phyloP scores from a whole-genome alignment of 208 protist species.

The Trypanosoma platydactyli region DNA sequence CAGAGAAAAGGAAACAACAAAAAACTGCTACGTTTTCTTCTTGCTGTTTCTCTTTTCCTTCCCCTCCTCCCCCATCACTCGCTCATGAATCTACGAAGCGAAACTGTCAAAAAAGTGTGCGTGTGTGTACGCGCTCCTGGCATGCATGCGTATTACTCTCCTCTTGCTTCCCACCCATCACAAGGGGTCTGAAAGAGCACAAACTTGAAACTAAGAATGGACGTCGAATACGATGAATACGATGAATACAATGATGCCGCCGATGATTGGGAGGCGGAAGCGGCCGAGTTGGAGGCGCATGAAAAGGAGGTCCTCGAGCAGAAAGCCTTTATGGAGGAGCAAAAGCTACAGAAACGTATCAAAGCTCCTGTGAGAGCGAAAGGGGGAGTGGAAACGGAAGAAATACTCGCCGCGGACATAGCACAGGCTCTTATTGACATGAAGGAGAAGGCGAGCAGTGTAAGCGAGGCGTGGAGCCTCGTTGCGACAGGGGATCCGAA shows the following conservation, averaged over 20 bases:
- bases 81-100: not conserved
- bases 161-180: too few relatives aligned
- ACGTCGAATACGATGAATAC: conserved; percentile 23
- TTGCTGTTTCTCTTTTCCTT: not conserved
- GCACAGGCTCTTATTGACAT: conserved; percentile 51
- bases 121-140: too few relatives aligned
- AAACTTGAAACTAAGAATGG: too few relatives aligned
- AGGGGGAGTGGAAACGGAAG: conserved; percentile 47
- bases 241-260: conserved; percentile 77
- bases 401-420: conserved; percentile 46
- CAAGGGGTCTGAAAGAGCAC: too few relatives aligned
- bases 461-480: conserved; percentile 34
- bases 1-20: not conserved
- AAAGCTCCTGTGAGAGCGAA: conserved; percentile 54
- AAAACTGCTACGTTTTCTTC: not conserved
- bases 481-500: conserved; percentile 26
- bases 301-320: conserved; percentile 35
- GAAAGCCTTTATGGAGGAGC: conserved; percentile 48
- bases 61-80: not conserved
- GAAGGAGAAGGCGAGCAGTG: conserved; percentile 57
- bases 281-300: conserved; percentile 55
- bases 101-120: too few relatives aligned
- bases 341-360: conserved; percentile 62
- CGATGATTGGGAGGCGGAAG: conserved; percentile 87
- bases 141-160: too few relatives aligned